A percentile compares a stretch with the other conserved stretches of the same genome.
Evolutionary conservation across 495 filamentous ascomycete species (phyloP).

Genomic region (Friedmanniomyces endolithicus): DNA sequence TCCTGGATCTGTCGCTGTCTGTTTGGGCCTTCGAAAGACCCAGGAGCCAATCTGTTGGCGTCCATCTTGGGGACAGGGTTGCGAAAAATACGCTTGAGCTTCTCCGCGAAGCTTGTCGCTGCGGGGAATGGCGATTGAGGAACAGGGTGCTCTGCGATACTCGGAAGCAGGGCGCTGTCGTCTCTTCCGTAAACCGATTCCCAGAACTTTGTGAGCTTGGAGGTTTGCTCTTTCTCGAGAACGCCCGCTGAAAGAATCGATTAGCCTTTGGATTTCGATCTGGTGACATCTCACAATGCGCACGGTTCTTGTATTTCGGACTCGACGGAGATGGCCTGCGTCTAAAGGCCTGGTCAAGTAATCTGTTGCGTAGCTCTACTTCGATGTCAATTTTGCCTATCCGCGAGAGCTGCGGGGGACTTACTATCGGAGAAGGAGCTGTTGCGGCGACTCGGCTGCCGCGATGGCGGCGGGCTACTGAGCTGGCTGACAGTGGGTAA

Average conservation of each 20-base stretch:
- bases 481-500: constrained; percentile 1
- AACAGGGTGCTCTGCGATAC: constrained; percentile 1
- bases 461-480: neutral
- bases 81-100: neutral
- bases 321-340: neutral
- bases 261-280: neutral
- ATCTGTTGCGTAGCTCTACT: neutral
- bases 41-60: constrained; percentile 11
- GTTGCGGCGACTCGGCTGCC: neutral
- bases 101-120: constrained; percentile 8
- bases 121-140: neutral
- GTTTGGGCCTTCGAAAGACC: constrained; percentile 10
- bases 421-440: constrained; percentile 4
- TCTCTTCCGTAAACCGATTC: neutral
- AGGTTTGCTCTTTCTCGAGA: constrained; percentile 1
- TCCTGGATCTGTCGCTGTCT: constrained; percentile 79
- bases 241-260: neutral
- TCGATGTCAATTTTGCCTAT: neutral
- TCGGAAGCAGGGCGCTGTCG: neutral
- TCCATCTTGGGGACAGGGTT: constrained; percentile 12
- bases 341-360: neutral
- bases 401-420: neutral
- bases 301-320: neutral
- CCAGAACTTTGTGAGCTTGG: constrained; percentile 8
- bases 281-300: neutral